Conservation (phyloP, 2,329 filamentous ascomycete species). For the Sclerotinia glacialis region DNA sequence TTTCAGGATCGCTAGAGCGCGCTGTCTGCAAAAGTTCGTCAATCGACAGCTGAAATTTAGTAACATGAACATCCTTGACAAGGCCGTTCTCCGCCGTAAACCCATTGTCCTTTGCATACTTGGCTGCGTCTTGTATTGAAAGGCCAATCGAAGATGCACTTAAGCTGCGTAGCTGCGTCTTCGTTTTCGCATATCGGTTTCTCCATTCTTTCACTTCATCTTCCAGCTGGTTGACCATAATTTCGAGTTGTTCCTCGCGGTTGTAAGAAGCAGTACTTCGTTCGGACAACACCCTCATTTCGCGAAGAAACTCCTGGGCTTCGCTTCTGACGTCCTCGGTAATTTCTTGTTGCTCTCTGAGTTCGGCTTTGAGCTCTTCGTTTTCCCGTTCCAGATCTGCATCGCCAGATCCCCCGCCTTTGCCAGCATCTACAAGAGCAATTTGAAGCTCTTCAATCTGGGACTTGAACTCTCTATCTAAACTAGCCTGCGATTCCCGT, state of each 20-base stretch:
- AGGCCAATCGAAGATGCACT: slow-evolving; percentile 78
- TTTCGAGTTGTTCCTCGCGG: slow-evolving; percentile 74
- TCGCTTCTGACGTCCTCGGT: slow-evolving; percentile 85
- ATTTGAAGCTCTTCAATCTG: slow-evolving; percentile 57
- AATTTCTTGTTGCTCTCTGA: slow-evolving; percentile 73
- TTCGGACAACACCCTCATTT: slow-evolving; percentile 85
- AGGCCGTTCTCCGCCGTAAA: slow-evolving; percentile 71
- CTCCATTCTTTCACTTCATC: slow-evolving; percentile 87
- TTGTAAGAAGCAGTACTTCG: slow-evolving; percentile 77
- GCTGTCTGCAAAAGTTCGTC: slow-evolving; percentile 83
- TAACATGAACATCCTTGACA: slow-evolving; percentile 88
- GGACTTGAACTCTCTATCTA: slow-evolving; percentile 60
- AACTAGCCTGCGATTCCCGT: slow-evolving; percentile 63
- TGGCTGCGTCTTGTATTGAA: slow-evolving; percentile 65
- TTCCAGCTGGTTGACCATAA: slow-evolving; percentile 73
- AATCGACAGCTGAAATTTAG: slow-evolving; percentile 90
- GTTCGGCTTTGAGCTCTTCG: slow-evolving; percentile 60
- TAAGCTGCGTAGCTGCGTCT: slow-evolving; percentile 80
- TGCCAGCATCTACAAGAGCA: slow-evolving; percentile 33
- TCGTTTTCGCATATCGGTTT: slow-evolving; percentile 80
- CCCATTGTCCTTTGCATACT: slow-evolving; percentile 61
- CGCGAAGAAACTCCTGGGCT: slow-evolving; percentile 76
- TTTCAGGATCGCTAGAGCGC: slow-evolving; percentile 67
- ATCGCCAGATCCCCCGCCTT: slow-evolving; percentile 40
- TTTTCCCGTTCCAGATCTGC: slow-evolving; percentile 63